phyloP scores from a whole-genome alignment of 805 yeast genomes.

The Wickerhamomyces pijperi region DNA sequence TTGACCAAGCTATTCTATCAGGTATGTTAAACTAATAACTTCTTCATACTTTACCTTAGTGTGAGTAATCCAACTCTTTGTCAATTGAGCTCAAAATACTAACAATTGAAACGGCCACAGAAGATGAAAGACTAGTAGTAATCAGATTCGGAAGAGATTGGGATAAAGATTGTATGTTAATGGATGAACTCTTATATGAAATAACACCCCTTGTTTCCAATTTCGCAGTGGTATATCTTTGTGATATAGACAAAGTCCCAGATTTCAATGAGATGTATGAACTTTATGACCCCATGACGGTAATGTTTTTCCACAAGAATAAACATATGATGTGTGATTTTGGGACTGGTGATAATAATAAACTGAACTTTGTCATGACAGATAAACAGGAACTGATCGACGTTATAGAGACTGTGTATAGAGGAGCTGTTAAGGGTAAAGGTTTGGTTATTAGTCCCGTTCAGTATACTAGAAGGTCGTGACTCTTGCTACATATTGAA shows the following conservation, averaged over 20 bases:
- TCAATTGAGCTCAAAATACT: neutral
- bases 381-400: slow-evolving; percentile 87
- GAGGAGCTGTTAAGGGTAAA: slow-evolving; percentile 89
- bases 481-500: too few relatives aligned
- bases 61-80: too few relatives aligned
- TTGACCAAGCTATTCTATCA: slow-evolving; percentile 91
- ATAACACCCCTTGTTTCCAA: slow-evolving; percentile 77
- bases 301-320: slow-evolving; percentile 89
- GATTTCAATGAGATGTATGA: slow-evolving; percentile 90
- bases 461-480: slow-evolving; percentile 17
- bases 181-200: slow-evolving; percentile 78
- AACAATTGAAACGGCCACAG: too few relatives aligned
- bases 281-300: slow-evolving; percentile 77
- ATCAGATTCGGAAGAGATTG: slow-evolving; percentile 79
- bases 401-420: slow-evolving; percentile 75
- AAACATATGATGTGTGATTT: slow-evolving; percentile 98
- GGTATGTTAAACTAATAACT: slow-evolving; percentile 5
- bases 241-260: slow-evolving; percentile 82
- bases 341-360: slow-evolving; percentile 96
- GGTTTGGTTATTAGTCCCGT: slow-evolving; percentile 80
- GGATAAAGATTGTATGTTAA: slow-evolving; percentile 71
- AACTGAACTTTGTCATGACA: slow-evolving; percentile 68
- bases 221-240: slow-evolving; percentile 79
- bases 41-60: too few relatives aligned
- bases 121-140: slow-evolving; percentile 79